Base-by-base conservation (phyloP, 495 filamentous ascomycete species). In the Penicillium odoratum region DNA sequence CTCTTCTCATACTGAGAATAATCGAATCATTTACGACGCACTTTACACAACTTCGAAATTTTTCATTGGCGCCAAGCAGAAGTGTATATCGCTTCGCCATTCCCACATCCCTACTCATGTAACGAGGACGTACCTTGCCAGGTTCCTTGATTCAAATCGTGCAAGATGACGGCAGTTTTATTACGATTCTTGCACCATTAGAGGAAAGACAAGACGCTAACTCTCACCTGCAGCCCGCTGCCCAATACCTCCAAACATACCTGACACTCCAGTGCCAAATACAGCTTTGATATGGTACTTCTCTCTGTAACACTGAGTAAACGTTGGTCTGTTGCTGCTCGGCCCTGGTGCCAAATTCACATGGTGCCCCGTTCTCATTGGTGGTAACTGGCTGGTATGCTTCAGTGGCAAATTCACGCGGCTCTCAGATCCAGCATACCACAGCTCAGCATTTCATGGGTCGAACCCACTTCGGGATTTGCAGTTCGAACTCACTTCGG, bases 401-500 rank as follows among this genome's bases (percentile, higher is more conserved):
- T 28, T 31, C 31, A 42, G 66, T 69, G 68, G 68, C 65, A 52
- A 70, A 60, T 42, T 42, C 25, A 16, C 53, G 49, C 73, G 71
- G 73, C 62, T 63, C 45, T 69, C 38, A 62, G 46, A 65, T 72
- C 73, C 73, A 66, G 66, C 74, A 69, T 72, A 75, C 71, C 74
- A 77, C 61, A 69, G 45, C 16, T 34, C 62, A 34, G 43, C 52
- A 46, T 62, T 56, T 33, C 38, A 26, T 47, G 40, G 55, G 46
- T 56, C 61, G 47, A 55, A 52, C 51, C 61, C 56, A 50, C 56
- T 59, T 57, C 43, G 25, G 29, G 44, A 50, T 48, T 43, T 55
- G 15, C 38, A 47, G 40, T 47, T 55, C 61, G 47, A 55, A 52
- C 51, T 59, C 56, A 50, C 56, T 58, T 57, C 43, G 25, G 29